phyloP scores from a whole-genome alignment of 2,329 filamentous ascomycete species.

The Penicillium sp. region DNA sequence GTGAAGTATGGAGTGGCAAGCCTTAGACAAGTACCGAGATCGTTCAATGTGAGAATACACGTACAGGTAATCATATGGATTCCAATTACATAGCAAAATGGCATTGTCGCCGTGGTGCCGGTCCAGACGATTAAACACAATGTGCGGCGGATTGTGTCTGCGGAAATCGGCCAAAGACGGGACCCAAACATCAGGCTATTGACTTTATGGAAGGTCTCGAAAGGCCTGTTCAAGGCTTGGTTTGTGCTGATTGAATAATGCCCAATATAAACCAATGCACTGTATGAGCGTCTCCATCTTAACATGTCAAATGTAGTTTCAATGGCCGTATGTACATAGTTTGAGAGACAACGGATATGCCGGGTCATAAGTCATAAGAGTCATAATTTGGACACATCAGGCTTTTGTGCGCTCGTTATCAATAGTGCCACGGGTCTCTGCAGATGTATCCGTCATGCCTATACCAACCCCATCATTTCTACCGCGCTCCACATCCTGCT shows the following conservation, averaged over 20 bases:
- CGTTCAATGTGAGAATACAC: background rate
- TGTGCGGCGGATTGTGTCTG: too few species aligned
- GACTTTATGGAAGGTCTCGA: background rate
- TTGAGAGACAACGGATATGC: background rate
- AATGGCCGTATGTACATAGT: background rate
- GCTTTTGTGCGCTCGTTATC: background rate
- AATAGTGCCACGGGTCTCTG: background rate
- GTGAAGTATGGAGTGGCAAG: background rate
- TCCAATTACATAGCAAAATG: too few species aligned
- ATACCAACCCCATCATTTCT: slow-evolving; percentile 5
- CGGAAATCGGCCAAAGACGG: too few species aligned
- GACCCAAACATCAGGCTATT: background rate
- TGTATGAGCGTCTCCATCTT: too few species aligned
- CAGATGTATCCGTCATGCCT: slow-evolving; percentile 6
- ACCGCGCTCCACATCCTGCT: slow-evolving; percentile 13
- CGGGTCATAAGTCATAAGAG: background rate
- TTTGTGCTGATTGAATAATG: background rate
- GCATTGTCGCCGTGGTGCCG: too few species aligned
- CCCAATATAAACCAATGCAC: background rate
- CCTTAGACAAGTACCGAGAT: background rate
- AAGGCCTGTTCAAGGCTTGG: background rate
- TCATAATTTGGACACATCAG: background rate
- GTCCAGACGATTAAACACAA: too few species aligned
- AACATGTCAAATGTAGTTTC: too few species aligned
- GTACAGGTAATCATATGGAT: too few species aligned